These are phyloP conservation scores for Chaetomium strumarium DNA, from an alignment of 2,329 filamentous ascomycete genomes.

Conservation along the genomic window DNA sequence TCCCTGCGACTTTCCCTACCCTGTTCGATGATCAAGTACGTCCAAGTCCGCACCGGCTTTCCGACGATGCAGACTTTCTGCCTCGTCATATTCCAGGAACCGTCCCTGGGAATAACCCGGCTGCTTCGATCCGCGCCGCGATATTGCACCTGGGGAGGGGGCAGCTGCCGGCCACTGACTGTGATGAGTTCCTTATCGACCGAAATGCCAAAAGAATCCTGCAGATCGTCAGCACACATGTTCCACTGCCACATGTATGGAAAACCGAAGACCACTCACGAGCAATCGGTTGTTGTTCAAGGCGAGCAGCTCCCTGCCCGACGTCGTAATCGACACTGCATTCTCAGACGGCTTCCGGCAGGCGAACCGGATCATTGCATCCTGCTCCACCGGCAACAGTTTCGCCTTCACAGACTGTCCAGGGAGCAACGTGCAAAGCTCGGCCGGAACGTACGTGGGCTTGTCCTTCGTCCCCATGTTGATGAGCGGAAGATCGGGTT, in stretches of 20 bases:
- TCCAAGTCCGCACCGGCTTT: slow-evolving; percentile 42
- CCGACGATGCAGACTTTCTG: slow-evolving; percentile 52
- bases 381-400: slow-evolving; percentile 55
- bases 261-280: slow-evolving; percentile 28
- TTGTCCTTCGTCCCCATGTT: slow-evolving; percentile 56
- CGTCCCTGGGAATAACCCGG: slow-evolving; percentile 37
- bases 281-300: slow-evolving; percentile 47
- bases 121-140: slow-evolving; percentile 3
- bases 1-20: slow-evolving; percentile 4
- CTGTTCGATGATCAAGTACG: slow-evolving; percentile 39
- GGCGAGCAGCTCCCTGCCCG: slow-evolving; percentile 52
- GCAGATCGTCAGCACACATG: background rate
- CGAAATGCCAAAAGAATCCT: slow-evolving; percentile 53
- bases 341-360: slow-evolving; percentile 62
- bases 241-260: background rate
- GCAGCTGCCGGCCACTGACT: slow-evolving; percentile 64
- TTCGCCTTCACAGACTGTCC: slow-evolving; percentile 60
- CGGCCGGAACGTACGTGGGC: slow-evolving; percentile 60
- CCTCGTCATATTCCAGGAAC: slow-evolving; percentile 63
- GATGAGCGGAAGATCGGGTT: slow-evolving; percentile 50
- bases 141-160: slow-evolving; percentile 57
- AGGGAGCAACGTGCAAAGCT: slow-evolving; percentile 56
- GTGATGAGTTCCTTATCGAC: slow-evolving; percentile 60
- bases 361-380: slow-evolving; percentile 66
- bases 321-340: slow-evolving; percentile 56